Evolutionary conservation across 108 stramenopile species (phyloP).

Genomic region (Seminavis robusta): DNA sequence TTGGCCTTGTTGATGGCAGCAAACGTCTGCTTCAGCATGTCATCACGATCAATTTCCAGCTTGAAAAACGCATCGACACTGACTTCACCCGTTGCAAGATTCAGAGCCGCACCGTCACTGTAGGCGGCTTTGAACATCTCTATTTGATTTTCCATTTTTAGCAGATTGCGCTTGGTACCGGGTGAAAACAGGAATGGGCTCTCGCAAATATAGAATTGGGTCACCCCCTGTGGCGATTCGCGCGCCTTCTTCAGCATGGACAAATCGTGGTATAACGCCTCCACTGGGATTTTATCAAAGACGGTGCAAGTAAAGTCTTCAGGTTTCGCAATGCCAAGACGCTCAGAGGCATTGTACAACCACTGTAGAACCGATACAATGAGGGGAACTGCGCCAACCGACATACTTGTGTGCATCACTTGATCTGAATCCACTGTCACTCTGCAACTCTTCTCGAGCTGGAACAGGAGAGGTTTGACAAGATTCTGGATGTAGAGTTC

Average conservation of each 20-base stretch:
- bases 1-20: conserved; percentile 50
- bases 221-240: conserved; percentile 26
- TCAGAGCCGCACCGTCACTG: conserved; percentile 19
- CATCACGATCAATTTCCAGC: conserved; percentile 67
- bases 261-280: conserved; percentile 59
- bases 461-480: conserved; percentile 50
- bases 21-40: conserved; percentile 62
- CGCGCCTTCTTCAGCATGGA: conserved; percentile 35
- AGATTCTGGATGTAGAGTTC: conserved; percentile 56
- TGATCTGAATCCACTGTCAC: conserved; percentile 35
- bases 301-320: conserved; percentile 63
- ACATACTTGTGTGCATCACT: conserved; percentile 27
- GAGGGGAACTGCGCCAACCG: conserved; percentile 46
- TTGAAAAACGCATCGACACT: conserved; percentile 58
- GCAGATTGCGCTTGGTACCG: conserved; percentile 52
- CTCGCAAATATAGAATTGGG: conserved; percentile 51
- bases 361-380: conserved; percentile 63
- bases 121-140: conserved; percentile 54
- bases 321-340: conserved; percentile 31
- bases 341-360: conserved; percentile 50
- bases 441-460: conserved; percentile 39
- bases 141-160: conserved; percentile 68
- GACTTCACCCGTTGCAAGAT: conserved; percentile 24
- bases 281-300: conserved; percentile 46
- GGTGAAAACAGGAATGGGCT: conserved; percentile 68